Conservation (phyloP, 2,329 filamentous ascomycete species). For the Phaeosphaeria sp. region DNA sequence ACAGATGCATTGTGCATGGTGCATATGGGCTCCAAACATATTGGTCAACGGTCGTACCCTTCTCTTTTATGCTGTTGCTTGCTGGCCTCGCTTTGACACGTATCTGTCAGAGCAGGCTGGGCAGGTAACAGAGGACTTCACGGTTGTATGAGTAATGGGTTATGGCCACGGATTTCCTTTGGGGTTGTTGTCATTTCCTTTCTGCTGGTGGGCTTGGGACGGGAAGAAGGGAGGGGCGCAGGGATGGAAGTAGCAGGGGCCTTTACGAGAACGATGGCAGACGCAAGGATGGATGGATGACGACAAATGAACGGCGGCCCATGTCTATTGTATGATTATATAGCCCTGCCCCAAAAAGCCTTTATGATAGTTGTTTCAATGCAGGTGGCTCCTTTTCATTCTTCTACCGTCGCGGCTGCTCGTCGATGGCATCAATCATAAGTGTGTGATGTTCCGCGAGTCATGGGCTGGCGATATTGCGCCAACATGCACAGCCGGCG, state of each 20-base stretch:
- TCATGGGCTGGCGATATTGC: constrained; percentile 6
- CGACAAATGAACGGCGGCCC: constrained; percentile 30
- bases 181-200: background rate
- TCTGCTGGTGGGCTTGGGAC: background rate
- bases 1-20: constrained; percentile 41
- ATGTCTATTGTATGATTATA: constrained; percentile 49
- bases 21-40: constrained; percentile 39
- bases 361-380: constrained; percentile 31
- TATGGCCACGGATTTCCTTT: constrained; percentile 26
- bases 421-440: background rate
- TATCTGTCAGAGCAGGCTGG: constrained; percentile 9
- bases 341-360: constrained; percentile 35
- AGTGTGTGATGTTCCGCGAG: constrained; percentile 12
- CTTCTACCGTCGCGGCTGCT: constrained; percentile 10
- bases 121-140: constrained; percentile 16
- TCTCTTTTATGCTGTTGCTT: constrained; percentile 32
- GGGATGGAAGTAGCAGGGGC: constrained; percentile 9
- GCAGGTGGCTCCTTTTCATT: constrained; percentile 29
- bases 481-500: background rate
- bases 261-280: constrained; percentile 11
- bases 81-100: constrained; percentile 5
- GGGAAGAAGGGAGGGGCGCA: constrained; percentile 4
- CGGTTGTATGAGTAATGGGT: constrained; percentile 41
- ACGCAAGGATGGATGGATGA: constrained; percentile 23
- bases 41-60: constrained; percentile 31